Evolutionary conservation across 805 yeast species (phyloP).

Genomic region (Saturnispora quitensis): DNA sequence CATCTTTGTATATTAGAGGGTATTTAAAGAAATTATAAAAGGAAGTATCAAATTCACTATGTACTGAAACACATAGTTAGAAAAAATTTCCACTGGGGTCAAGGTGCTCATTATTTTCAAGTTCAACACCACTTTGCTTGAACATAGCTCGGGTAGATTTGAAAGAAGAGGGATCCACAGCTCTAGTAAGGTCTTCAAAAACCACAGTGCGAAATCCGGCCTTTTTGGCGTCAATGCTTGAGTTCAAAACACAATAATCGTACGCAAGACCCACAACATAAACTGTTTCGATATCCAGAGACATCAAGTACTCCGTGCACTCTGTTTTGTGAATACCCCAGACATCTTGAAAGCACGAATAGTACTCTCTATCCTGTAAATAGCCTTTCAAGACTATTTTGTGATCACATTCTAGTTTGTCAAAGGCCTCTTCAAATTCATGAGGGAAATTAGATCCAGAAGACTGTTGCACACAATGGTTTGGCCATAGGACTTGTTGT

Average conservation of each 20-base stretch:
- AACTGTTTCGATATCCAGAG: slow-evolving; percentile 46
- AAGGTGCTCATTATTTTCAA: slow-evolving; percentile 10
- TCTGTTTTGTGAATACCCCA: slow-evolving; percentile 71
- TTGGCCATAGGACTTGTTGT: slow-evolving; percentile 72
- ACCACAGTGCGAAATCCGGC: slow-evolving; percentile 60
- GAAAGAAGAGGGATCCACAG: slow-evolving; percentile 41
- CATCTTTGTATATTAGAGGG: slow-evolving; percentile 1
- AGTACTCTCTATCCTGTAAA: slow-evolving; percentile 66
- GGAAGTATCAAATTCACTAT: background rate
- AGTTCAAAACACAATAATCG: slow-evolving; percentile 76
- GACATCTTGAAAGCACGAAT: slow-evolving; percentile 76
- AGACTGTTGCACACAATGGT: slow-evolving; percentile 73
- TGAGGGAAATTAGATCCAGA: slow-evolving; percentile 56
- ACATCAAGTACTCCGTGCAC: slow-evolving; percentile 38
- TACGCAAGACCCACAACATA: slow-evolving; percentile 75
- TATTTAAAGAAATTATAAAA: background rate
- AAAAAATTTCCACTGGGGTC: background rate
- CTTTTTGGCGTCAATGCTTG: slow-evolving; percentile 59
- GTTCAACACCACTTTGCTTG: slow-evolving; percentile 26
- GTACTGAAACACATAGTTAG: background rate
- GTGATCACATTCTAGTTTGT: slow-evolving; percentile 19
- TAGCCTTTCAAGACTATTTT: slow-evolving; percentile 61
- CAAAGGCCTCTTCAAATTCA: slow-evolving; percentile 34
- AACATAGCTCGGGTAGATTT: slow-evolving; percentile 28
- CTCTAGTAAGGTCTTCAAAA: slow-evolving; percentile 43